Base-by-base conservation (phyloP, 495 filamentous ascomycete genomes). In the Aspergillus bridgeri region DNA sequence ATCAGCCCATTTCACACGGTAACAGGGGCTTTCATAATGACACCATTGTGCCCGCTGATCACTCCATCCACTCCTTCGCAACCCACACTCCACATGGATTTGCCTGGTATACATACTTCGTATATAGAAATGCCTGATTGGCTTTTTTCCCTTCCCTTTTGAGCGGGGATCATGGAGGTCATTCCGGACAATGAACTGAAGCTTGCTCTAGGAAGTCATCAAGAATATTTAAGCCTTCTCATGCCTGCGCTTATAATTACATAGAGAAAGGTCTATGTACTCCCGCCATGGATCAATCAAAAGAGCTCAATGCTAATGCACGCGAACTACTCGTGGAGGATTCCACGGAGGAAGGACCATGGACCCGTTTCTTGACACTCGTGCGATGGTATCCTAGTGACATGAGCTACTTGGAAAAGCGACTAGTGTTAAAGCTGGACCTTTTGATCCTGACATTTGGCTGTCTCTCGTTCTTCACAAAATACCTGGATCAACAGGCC, bases 401-500 rank as follows among this genome's bases (percentile, higher is more conserved):
- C 18, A 71, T 69, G 66, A 49, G 51, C 5, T 27, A 54, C 24
- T 56, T 67, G 24, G 68, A 71, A 60, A 69, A 67, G 38, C 51
- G 50, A 47, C 62, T 72, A 18, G 54, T 70, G 17, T 18, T 61
- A 38, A 61, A 64, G 27, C 42, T 64, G 6, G 58, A 64, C 25
- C 17, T 64, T 17, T 22, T 59, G n/a, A 59, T 66, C 27, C 27
- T 57, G 1, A 27, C 54, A 6, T 66, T 61, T 49, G 61, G 58
- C 23, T 66, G 64, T 43, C 49, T 64, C 19, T 64, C 58, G 8
- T 74, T 72, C 60, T 74, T 72, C 57, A 70, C 69, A 25, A 74
- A 72, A 42, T 70, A 72, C 50, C 63, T 71, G 1, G 67, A 70
- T 54, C 69, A 69, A 52, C 67, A 70, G 53, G 63, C 67, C 8